A percentile compares a stretch with the other conserved stretches of the same genome.
Evolutionary conservation across 2,329 filamentous ascomycete genomes (phyloP).

Genomic region (Aspergillus amoenus): DNA sequence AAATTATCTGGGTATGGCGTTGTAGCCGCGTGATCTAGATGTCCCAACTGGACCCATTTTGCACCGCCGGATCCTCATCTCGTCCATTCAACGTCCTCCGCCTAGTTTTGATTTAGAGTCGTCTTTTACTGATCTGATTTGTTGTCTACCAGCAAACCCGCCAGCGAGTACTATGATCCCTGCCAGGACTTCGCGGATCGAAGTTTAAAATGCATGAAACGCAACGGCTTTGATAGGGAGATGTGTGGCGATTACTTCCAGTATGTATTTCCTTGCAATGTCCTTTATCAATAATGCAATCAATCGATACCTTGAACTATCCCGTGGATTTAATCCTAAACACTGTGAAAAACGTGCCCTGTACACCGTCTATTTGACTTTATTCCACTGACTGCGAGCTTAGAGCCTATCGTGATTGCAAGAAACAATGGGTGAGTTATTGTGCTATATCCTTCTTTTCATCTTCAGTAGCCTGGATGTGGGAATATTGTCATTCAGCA

Average conservation of each 20-base stretch:
- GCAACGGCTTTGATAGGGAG: constrained; percentile 81
- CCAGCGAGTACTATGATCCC: constrained; percentile 90
- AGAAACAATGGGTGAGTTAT: constrained; percentile 83
- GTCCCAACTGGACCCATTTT: background rate
- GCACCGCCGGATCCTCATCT: background rate
- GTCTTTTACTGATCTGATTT: background rate
- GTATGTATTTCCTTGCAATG: constrained; percentile 53
- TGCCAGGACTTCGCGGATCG: constrained; percentile 87
- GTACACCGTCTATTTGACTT: background rate
- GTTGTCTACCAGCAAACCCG: constrained; percentile 64
- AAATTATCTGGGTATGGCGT: background rate
- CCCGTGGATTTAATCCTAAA: background rate
- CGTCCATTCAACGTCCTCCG: background rate
- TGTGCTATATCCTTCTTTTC: background rate
- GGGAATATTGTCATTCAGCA: background rate
- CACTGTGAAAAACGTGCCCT: background rate
- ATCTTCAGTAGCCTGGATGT: background rate
- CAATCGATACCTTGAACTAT: background rate
- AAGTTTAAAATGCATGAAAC: constrained; percentile 83
- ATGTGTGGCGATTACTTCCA: constrained; percentile 97
- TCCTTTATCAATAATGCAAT: background rate
- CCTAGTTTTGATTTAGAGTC: background rate
- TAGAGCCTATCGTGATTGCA: constrained; percentile 91
- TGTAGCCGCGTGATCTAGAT: background rate
- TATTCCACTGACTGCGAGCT: constrained; percentile 6